Conservation (phyloP, 495 filamentous ascomycete genomes). For the Trichocladium antarcticum region DNA sequence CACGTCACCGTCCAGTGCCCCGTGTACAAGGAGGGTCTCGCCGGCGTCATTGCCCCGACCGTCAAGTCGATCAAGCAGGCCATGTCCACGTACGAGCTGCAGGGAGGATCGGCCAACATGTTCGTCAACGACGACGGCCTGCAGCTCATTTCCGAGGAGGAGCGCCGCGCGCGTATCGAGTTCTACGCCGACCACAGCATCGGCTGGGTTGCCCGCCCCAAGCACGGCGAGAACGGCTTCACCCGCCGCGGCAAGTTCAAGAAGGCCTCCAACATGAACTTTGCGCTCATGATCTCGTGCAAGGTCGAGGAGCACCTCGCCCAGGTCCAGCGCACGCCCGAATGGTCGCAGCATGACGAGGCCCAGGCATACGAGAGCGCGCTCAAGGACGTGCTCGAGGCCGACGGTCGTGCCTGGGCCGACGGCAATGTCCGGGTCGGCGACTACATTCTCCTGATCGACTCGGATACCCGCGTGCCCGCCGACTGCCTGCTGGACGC, state of each 20-base stretch:
- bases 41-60: constrained; percentile 54
- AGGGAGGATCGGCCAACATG: constrained; percentile 69
- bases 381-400: constrained; percentile 58
- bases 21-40: constrained; percentile 62
- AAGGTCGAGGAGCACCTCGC: constrained; percentile 61
- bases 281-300: constrained; percentile 60
- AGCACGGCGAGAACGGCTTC: constrained; percentile 51
- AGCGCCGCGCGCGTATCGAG: constrained; percentile 54
- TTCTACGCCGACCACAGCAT: constrained; percentile 63
- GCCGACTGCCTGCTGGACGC: constrained; percentile 66
- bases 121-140: constrained; percentile 75
- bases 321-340: constrained; percentile 42
- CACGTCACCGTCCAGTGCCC: constrained; percentile 64
- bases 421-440: constrained; percentile 71
- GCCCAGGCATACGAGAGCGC: constrained; percentile 55
- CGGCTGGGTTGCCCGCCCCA: constrained; percentile 69
- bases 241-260: constrained; percentile 54
- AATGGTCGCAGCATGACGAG: constrained; percentile 61
- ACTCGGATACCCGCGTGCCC: constrained; percentile 69
- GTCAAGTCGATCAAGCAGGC: constrained; percentile 60
- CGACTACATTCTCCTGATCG: constrained; percentile 67
- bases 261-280: constrained; percentile 85
- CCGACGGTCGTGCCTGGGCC: constrained; percentile 62
- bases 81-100: constrained; percentile 68
- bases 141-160: constrained; percentile 56